phyloP scores from a whole-genome alignment of 2,329 filamentous ascomycete species.

The Colletotrichum trifolii region DNA sequence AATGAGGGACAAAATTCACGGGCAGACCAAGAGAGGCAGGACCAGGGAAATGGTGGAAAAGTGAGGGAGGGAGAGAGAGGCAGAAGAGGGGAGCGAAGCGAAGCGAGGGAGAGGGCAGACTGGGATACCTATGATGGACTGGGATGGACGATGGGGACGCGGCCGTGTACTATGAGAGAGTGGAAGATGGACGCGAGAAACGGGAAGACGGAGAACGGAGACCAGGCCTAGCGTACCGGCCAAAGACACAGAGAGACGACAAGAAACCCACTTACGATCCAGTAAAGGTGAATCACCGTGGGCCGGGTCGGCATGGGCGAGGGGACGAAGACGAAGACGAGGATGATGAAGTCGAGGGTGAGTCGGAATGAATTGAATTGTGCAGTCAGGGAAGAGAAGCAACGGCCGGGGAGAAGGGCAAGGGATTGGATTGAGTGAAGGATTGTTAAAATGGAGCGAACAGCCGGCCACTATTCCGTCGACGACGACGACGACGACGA shows the following conservation, averaged over 20 bases:
- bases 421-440: constrained; percentile 26
- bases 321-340: constrained; percentile 10
- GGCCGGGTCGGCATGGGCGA: constrained; percentile 35
- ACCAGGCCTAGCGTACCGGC: background rate
- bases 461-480: constrained; percentile 36
- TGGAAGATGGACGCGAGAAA: constrained; percentile 9
- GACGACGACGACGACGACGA: constrained; percentile 24
- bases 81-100: constrained; percentile 4
- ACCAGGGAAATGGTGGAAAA: constrained; percentile 21
- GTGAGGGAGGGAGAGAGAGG: constrained; percentile 15
- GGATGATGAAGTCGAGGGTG: constrained; percentile 20
- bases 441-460: constrained; percentile 34
- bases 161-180: constrained; percentile 5
- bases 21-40: constrained; percentile 30
- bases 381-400: too few species aligned
- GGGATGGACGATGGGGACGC: constrained; percentile 9
- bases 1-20: constrained; percentile 22
- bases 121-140: constrained; percentile 3
- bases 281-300: constrained; percentile 32
- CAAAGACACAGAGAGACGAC: constrained; percentile 9
- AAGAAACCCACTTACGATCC: constrained; percentile 33
- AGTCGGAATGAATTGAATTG: background rate
- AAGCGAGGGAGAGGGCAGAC: constrained; percentile 15
- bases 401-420: too few species aligned
- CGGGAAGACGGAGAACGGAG: background rate